phyloP scores from a whole-genome alignment of 495 filamentous ascomycete species.

The Podospora pseudoanserina region DNA sequence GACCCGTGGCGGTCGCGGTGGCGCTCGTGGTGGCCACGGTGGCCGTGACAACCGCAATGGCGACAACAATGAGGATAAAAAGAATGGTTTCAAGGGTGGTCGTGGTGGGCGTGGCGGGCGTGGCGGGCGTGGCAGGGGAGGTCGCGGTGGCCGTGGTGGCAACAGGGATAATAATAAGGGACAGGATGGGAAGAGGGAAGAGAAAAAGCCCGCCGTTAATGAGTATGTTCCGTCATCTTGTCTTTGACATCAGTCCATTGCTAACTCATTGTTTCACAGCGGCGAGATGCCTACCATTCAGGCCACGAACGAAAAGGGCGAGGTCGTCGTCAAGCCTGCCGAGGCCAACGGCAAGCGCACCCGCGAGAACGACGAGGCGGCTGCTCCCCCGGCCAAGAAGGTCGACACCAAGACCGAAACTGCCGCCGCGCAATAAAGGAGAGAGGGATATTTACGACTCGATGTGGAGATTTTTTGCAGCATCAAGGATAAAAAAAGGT shows the following conservation, averaged over 20 bases:
- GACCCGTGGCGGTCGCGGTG: conserved; percentile 33
- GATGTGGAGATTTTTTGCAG: neutral
- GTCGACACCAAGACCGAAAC: conserved; percentile 43
- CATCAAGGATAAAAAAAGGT: neutral
- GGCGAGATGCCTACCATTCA: conserved; percentile 25
- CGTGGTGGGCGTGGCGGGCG: conserved; percentile 44
- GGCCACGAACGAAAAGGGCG: conserved; percentile 29
- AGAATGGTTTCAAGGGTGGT: conserved; percentile 53
- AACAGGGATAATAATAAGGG: conserved; percentile 31
- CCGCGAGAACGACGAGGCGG: conserved; percentile 39
- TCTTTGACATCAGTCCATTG: neutral
- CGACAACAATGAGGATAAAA: conserved; percentile 64
- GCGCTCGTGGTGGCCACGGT: conserved; percentile 31
- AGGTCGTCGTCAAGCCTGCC: conserved; percentile 33
- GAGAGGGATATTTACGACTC: neutral
- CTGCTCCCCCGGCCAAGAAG: conserved; percentile 46
- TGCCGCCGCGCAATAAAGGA: conserved; percentile 15
- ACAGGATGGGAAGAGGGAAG: conserved; percentile 28
- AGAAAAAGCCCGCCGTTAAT: conserved; percentile 19
- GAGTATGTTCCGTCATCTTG: conserved; percentile 21
- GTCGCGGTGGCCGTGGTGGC: conserved; percentile 40
- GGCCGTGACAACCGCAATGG: conserved; percentile 43
- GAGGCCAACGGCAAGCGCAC: conserved; percentile 41
- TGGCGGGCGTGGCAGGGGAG: conserved; percentile 37
- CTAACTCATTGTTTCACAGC: conserved; percentile 28